A percentile compares a stretch with the other conserved stretches of the same genome.
These are phyloP conservation scores for Kitagawia praeruptora DNA, from an alignment of 129 eudicot genomes.

Conservation along the genomic window DNA sequence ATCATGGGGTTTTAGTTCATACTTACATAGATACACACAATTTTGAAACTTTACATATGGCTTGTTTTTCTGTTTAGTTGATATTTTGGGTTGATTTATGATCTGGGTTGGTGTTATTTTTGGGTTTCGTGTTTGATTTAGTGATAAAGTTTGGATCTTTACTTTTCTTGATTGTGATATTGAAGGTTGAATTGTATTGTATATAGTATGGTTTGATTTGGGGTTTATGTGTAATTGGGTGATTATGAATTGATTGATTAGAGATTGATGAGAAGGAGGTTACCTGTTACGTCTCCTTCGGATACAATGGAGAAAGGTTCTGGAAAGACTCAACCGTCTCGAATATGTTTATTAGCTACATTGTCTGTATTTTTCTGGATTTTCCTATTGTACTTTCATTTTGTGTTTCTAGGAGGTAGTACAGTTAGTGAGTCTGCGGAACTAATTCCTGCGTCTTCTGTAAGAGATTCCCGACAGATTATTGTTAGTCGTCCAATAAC, in stretches of 20 bases:
- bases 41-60: not conserved
- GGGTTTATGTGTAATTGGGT: slow-evolving; percentile 4
- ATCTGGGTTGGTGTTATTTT: not conserved
- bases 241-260: slow-evolving; percentile 1
- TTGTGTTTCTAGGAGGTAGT: slow-evolving; percentile 35
- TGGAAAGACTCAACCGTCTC: slow-evolving; percentile 36
- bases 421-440: slow-evolving; percentile 15
- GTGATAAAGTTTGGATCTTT: slow-evolving; percentile 10
- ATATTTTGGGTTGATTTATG: not conserved
- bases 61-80: not conserved
- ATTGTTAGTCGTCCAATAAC: slow-evolving; percentile 19
- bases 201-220: slow-evolving; percentile 5
- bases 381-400: slow-evolving; percentile 52
- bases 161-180: slow-evolving; percentile 1
- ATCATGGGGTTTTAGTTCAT: not conserved
- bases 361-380: slow-evolving; percentile 55
- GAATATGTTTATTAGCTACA: slow-evolving; percentile 43
- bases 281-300: slow-evolving; percentile 26
- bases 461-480: slow-evolving; percentile 8
- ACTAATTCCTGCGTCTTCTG: slow-evolving; percentile 21
- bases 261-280: slow-evolving; percentile 76
- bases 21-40: not conserved
- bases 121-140: slow-evolving; percentile 5
- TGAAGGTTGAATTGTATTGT: not conserved
- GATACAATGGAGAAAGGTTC: slow-evolving; percentile 61